These are phyloP conservation scores for Tuber melanosporum DNA, from an alignment of 495 filamentous ascomycete species.

Conservation along the genomic window DNA sequence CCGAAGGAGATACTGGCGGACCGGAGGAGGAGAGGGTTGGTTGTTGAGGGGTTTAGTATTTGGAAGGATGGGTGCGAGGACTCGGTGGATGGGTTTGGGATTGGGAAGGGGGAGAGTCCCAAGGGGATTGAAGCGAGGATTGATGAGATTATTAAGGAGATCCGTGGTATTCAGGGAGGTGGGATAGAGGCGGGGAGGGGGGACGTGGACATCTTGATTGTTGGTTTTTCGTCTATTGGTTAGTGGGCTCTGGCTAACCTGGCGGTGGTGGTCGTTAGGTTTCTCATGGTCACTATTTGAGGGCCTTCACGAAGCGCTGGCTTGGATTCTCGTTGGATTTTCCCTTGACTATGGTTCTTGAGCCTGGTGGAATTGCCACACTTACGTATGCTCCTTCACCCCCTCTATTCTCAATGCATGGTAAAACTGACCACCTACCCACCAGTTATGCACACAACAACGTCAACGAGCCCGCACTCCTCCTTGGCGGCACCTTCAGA, in stretches of 20 bases:
- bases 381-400: constrained; percentile 53
- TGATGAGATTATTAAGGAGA: constrained; percentile 68
- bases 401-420: neutral
- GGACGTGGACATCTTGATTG: constrained; percentile 57
- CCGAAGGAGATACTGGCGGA: constrained; percentile 59
- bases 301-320: constrained; percentile 90
- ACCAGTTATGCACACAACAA: constrained; percentile 61
- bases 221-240: constrained; percentile 41
- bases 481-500: constrained; percentile 52
- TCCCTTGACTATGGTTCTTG: constrained; percentile 62
- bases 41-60: constrained; percentile 64
- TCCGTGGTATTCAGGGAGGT: constrained; percentile 55
- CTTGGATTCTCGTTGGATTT: constrained; percentile 59
- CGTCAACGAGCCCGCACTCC: constrained; percentile 63
- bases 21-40: constrained; percentile 56
- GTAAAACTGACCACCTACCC: constrained; percentile 19
- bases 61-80: constrained; percentile 75
- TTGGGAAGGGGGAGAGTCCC: constrained; percentile 47
- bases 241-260: neutral
- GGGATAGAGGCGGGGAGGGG: constrained; percentile 49
- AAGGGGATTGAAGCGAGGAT: constrained; percentile 61
- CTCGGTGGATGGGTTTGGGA: constrained; percentile 44
- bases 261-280: constrained; percentile 2
- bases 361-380: constrained; percentile 79
- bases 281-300: constrained; percentile 77